Base-by-base conservation (phyloP, 202 grass and related monocot species). In the Eragrostis tef region DNA sequence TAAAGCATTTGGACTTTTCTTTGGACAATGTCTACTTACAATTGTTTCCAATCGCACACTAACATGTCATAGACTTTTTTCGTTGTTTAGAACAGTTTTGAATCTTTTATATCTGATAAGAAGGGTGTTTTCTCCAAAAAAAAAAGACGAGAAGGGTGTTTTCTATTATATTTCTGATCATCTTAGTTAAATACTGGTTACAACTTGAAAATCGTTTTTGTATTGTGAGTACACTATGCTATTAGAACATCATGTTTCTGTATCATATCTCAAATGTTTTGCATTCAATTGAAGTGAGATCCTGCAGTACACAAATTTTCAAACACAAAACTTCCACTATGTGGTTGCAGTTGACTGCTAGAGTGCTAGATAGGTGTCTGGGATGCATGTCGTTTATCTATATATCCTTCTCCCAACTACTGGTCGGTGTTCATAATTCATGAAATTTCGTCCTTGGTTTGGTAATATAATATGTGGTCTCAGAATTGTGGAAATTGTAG, bases 221-320 rank as follows among this genome's bases (percentile, higher is more conserved):
- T 59, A 59, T 24, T 7, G n/a, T 78, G n/a, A 64, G 15, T 52
- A 42, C 21, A 27, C 54, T 10, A 78, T 71, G 11, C 56, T 79
- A 53, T 14, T 79, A 29, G 53, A 50, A 44, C 60, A 43, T 22
- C 64, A 78, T 64, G 46, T 45, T 21, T 8, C 11, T 10, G 11
- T 29, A 19, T 52, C 16, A 21, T 71, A 11, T 57, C 75, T 27
- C 24, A 72, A 54, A 54, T 85, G 58, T 45, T 54, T 79, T 56
- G 22, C 67, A 64, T n/a, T 64, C 12, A 53, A 34, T 53, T 42
- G 12, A 53, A 79, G 46, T 79, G 47, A 53, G 48, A 51, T 52
- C 27, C 27, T 11, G 10, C 14, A 29, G 45, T 34, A 3, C 31
- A 16, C 58, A 27, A 66, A 67, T 25, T 79, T 64, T 16, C 7